Evolutionary conservation across 768 basidiomycete species (phyloP).

Genomic region (Tylopilus balloui): DNA sequence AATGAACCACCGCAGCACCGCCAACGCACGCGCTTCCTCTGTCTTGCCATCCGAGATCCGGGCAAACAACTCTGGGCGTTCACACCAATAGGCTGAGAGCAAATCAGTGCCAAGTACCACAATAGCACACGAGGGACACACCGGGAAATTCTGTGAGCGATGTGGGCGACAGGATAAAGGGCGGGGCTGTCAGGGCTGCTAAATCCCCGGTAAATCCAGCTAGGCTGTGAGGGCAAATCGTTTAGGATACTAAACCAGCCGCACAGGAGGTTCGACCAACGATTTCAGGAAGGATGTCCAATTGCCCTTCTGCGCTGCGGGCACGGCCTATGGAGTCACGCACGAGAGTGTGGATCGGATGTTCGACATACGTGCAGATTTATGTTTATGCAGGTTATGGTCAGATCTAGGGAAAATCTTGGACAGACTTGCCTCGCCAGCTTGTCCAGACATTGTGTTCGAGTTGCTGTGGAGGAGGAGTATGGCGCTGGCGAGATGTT

Average conservation of each 20-base stretch:
- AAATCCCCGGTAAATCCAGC: constrained; percentile 86
- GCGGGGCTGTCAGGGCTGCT: constrained; percentile 77
- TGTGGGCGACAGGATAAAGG: constrained; percentile 88
- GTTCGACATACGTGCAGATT: constrained; percentile 36
- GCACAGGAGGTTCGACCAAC: constrained; percentile 41
- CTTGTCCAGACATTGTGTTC: constrained; percentile 36
- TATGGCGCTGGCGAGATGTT: constrained; percentile 13
- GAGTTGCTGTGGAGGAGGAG: not conserved
- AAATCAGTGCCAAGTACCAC: constrained; percentile 2
- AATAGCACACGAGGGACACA: constrained; percentile 31
- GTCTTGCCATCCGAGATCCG: constrained; percentile 75
- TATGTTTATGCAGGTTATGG: constrained; percentile 21
- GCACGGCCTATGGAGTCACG: constrained; percentile 54
- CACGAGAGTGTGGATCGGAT: constrained; percentile 16
- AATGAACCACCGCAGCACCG: constrained; percentile 95
- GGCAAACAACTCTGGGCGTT: constrained; percentile 86
- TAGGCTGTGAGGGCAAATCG: constrained; percentile 44
- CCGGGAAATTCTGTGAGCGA: constrained; percentile 92
- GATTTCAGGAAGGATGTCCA: constrained; percentile 92
- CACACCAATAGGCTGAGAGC: constrained; percentile 87
- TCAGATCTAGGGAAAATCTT: constrained; percentile 22
- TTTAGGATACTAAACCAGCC: constrained; percentile 2
- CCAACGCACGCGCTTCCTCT: constrained; percentile 67
- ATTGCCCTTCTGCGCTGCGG: constrained; percentile 75
- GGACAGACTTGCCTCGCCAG: constrained; percentile 36